Conservation (phyloP, 1,284 basidiomycete genomes). For the Fomitopsis pinicola region DNA sequence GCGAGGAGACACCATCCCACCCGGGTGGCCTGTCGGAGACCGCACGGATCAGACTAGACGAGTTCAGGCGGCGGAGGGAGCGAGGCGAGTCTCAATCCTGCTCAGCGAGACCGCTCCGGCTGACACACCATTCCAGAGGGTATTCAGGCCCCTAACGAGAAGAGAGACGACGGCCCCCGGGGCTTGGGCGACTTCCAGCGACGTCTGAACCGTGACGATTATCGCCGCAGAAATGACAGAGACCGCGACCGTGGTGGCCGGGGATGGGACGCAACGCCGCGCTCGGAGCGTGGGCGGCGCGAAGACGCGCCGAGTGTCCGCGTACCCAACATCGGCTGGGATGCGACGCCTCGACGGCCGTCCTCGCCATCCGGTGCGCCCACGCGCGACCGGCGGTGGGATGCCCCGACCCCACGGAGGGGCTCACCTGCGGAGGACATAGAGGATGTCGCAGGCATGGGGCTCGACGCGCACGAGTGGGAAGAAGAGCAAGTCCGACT, state of each 20-base stretch:
- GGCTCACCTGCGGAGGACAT: constrained; percentile 50
- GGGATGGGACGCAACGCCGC: constrained; percentile 73
- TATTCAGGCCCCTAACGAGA: constrained; percentile 51
- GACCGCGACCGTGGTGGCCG: constrained; percentile 22
- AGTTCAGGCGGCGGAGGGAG: constrained; percentile 66
- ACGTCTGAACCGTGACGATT: constrained; percentile 56
- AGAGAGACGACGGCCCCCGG: constrained; percentile 49
- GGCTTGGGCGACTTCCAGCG: constrained; percentile 71
- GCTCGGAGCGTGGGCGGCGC: constrained; percentile 49
- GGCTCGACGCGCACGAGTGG: constrained; percentile 79
- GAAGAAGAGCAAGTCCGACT: constrained; percentile 89
- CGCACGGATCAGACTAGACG: constrained; percentile 71
- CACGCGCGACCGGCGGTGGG: constrained; percentile 69
- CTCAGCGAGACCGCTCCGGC: not conserved
- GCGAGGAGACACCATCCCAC: constrained; percentile 92
- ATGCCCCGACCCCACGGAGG: constrained; percentile 80
- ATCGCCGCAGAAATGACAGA: constrained; percentile 28
- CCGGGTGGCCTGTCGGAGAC: constrained; percentile 81
- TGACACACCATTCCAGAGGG: constrained; percentile 45
- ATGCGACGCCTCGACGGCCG: constrained; percentile 71
- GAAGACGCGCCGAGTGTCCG: constrained; percentile 81
- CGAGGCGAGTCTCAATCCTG: constrained; percentile 40
- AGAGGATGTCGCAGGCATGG: constrained; percentile 41
- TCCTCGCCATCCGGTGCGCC: constrained; percentile 42
- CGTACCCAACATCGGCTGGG: constrained; percentile 87